A percentile compares a stretch with the other conserved stretches of the same genome.
Conservation (phyloP, 208 protist genomes). For the Trypanosoma avium region DNA sequence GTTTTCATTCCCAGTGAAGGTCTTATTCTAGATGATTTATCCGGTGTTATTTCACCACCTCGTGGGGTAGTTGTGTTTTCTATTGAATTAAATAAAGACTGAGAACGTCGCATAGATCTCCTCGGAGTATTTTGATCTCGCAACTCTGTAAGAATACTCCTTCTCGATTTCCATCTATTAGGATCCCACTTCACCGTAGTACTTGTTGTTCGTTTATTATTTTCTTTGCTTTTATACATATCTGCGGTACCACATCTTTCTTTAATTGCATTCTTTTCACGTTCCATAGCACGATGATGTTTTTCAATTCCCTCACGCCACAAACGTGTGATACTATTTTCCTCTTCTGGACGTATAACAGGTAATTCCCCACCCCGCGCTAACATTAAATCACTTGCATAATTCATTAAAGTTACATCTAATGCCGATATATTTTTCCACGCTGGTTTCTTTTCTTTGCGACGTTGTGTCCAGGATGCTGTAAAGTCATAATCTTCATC, state of each 20-base stretch:
- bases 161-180: conserved; percentile 11
- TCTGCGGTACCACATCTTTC: neutral
- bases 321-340: conserved; percentile 51
- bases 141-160: conserved; percentile 6
- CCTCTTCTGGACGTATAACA: conserved; percentile 32
- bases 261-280: neutral
- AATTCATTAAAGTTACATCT: conserved; percentile 53
- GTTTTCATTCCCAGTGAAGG: neutral
- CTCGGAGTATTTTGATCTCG: neutral
- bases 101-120: neutral
- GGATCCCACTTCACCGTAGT: conserved; percentile 1
- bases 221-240: neutral
- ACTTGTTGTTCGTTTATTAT: neutral
- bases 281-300: conserved; percentile 8
- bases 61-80: no score
- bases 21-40: neutral
- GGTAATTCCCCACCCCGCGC: conserved; percentile 9
- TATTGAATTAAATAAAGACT: neutral
- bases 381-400: conserved; percentile 49
- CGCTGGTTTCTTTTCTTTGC: conserved; percentile 27
- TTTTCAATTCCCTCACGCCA: conserved; percentile 42
- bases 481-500: neutral
- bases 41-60: no score
- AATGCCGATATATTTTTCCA: conserved; percentile 60
- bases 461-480: neutral